Base-by-base conservation (phyloP, 768 basidiomycete species). In the Lactifluus echinatus region DNA sequence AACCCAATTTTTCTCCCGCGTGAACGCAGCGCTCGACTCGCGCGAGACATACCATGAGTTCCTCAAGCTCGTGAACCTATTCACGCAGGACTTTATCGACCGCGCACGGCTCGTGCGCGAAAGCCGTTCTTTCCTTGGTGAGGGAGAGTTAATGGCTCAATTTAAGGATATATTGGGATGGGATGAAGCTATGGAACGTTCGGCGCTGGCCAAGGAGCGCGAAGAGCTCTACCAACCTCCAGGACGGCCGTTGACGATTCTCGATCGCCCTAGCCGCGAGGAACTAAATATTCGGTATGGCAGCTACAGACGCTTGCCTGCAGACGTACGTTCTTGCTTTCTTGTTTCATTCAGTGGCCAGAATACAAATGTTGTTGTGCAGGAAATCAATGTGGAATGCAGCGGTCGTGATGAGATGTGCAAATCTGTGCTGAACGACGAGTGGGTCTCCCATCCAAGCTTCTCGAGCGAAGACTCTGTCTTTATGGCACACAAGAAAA, bases 331-430 rank as follows among this genome's bases (percentile, higher is more conserved):
- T 79, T 12, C 36, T 36, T 53, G 26, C n/a, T 19, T 2, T 4
- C n/a, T 26, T 44, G 52, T 26, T 53, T 42, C 44, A 15, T 55
- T 57, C 45, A n/a, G n/a, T 49, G 12, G 21, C 45, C 29, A 5
- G 23, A 28, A 49, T 65, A 29, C 46, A 50, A 23, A 4, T 34
- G n/a, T 37, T 10, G 21, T 28, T 8, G 39, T 49, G 23, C 65
- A 96, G 93, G 94, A 94, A 71, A 82, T 83, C 54, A 85, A 86
- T 52, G 84, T 95, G 14, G 75, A 86, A 0, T 99, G 96, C 67
- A 89, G 94, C 2, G 96, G 96, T 2, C 87, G 96, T 15, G 96
- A 98, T 66, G 89, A 93, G 21, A 94, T 98, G 87, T 97, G 95
- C 70, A 87, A 85, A 66, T 84, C 89, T 7, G 96, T 99, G 4